Evolutionary conservation across 2,329 filamentous ascomycete species (phyloP), one percentile per base, ranked within the genome.

Genomic region (Colletotrichum aenigma): DNA sequence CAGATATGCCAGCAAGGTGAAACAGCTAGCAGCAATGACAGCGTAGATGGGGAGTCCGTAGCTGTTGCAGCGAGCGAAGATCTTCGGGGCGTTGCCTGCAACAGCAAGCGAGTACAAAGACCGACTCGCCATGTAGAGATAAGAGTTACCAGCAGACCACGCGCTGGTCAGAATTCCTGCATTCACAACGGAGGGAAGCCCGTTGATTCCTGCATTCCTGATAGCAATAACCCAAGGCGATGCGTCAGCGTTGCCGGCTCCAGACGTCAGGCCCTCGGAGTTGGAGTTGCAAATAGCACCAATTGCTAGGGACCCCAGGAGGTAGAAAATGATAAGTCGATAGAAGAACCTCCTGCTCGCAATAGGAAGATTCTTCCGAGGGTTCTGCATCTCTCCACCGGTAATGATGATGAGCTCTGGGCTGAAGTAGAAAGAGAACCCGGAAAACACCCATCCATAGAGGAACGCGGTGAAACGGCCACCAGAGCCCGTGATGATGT

Each of bases 1-100:
- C 7, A 67, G 18, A 81, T 94, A 95, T 15, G 89, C 89, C 24
- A 95, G 85, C 16, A 93, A 86, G 8, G 91, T 88, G 74, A 95
- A 89, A 3, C 88, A 79, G 75, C 93, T 87, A 1, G 91, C 89
- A 30, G 90, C 82, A 9, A 82, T 6, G 85, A 89, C 62, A 6
- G 62, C 52, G n/a, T 67, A 72, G 48, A 68, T 72, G 3, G 70
- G 70, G 2, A 72, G 30, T 13, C 70, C 70, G 38, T 67, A 61
- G 48, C 55, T 61, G 26, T 38, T 72, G 30, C 70, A 72, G 18
- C 64, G 48, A 16, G 55, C 48, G 10, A 91, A 84, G 77, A 91
- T 86, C 6, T 81, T 83, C 0, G 90, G 90, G 1, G 90, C 90
- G 78, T 89, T 88, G 18, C 85, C 83, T 16, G 86, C 85, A 16